A percentile compares a stretch with the other conserved stretches of the same genome.
These are phyloP conservation scores for Syzygium jambos DNA, from an alignment of 345 rosid genomes.

Conservation along the genomic window DNA sequence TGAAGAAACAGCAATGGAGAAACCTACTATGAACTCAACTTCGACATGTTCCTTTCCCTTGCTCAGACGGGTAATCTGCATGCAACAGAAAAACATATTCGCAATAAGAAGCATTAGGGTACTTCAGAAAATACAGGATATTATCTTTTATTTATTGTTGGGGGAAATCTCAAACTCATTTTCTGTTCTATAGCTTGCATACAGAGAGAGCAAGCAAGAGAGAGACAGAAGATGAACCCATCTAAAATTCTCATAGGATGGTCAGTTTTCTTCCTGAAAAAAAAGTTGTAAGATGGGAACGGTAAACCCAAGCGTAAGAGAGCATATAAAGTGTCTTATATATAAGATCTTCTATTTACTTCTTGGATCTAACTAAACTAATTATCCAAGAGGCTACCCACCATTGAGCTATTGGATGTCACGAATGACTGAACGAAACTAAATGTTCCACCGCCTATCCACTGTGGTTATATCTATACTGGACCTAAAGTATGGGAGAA, in stretches of 20 bases:
- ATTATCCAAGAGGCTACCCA: neutral
- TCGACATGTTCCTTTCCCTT: conserved; percentile 86
- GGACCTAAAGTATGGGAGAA: neutral
- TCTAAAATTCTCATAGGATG: neutral
- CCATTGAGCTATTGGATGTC: neutral
- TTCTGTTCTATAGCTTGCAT: neutral
- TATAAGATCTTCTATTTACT: neutral
- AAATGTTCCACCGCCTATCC: neutral
- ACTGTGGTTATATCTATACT: neutral
- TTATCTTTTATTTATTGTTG: neutral
- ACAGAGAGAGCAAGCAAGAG: neutral
- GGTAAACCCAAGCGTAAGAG: neutral
- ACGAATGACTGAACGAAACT: neutral
- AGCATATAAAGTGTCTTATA: neutral
- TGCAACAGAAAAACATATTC: neutral
- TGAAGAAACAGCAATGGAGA: neutral
- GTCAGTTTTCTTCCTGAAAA: neutral
- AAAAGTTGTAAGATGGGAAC: neutral
- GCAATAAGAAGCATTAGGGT: neutral
- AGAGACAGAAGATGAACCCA: neutral
- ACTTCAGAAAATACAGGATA: neutral
- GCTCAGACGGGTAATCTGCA: conserved; percentile 77
- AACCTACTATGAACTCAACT: conserved; percentile 85
- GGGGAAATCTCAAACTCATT: neutral
- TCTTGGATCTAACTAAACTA: neutral